Evolutionary conservation across 2,329 filamentous ascomycete species (phyloP).

Genomic region (Ophiostoma perfectum): DNA sequence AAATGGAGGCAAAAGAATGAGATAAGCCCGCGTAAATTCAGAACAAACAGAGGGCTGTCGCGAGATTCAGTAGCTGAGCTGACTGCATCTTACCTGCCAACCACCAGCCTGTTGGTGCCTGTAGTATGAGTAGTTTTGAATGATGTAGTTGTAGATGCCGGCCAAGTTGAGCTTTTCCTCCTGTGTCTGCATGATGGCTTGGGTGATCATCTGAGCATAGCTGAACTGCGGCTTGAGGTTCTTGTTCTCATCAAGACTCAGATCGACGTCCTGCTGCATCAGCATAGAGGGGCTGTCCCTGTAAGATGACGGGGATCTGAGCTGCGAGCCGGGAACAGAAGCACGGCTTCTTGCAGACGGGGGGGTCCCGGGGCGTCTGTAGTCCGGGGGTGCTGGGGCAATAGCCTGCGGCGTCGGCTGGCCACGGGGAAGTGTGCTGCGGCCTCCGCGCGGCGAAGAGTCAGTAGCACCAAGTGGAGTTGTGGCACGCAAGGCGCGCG

Average conservation of each 20-base stretch:
- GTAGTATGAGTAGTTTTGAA: slow-evolving; percentile 87
- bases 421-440: slow-evolving; percentile 30
- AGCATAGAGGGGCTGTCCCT: slow-evolving; percentile 37
- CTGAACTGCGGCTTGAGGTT: slow-evolving; percentile 94
- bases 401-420: slow-evolving; percentile 45
- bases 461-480: slow-evolving; percentile 27
- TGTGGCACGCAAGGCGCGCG: slow-evolving; percentile 23
- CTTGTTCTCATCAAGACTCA: slow-evolving; percentile 75
- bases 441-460: slow-evolving; percentile 25
- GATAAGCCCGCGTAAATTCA: neutral
- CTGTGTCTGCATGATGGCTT: slow-evolving; percentile 81
- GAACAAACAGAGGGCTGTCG: neutral
- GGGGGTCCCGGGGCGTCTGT: slow-evolving; percentile 57
- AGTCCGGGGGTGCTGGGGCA: slow-evolving; percentile 55
- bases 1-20: slow-evolving; percentile 34
- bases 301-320: slow-evolving; percentile 38
- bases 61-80: neutral
- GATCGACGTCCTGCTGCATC: slow-evolving; percentile 59
- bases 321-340: slow-evolving; percentile 29
- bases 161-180: slow-evolving; percentile 87
- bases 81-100: slow-evolving; percentile 68
- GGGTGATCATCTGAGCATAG: slow-evolving; percentile 94
- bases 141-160: slow-evolving; percentile 93
- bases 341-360: slow-evolving; percentile 42
- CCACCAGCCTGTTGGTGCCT: slow-evolving; percentile 68